These are phyloP conservation scores for Aquilaria malaccensis DNA, from an alignment of 345 rosid species.

Conservation along the genomic window DNA sequence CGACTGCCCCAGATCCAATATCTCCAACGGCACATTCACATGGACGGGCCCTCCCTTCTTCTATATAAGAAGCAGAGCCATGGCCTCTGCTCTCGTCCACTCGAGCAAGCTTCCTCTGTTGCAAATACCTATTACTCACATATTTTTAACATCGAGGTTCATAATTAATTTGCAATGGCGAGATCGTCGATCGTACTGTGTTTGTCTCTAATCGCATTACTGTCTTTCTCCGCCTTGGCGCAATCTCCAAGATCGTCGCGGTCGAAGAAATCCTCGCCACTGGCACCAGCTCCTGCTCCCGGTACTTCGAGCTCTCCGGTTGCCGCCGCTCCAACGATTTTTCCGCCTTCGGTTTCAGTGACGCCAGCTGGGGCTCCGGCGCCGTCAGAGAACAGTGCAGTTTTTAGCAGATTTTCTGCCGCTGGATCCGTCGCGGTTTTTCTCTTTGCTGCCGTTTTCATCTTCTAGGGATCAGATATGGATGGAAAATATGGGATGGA, in stretches of 20 bases:
- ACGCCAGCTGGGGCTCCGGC: conserved; percentile 31
- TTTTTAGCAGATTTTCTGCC: conserved; percentile 16
- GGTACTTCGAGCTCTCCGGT: conserved; percentile 11
- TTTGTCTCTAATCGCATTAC: conserved; percentile 11
- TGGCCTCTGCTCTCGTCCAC: too few species aligned
- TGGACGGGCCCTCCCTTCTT: neutral
- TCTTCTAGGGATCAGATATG: too few species aligned
- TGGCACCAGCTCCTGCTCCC: conserved; percentile 24
- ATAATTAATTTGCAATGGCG: neutral
- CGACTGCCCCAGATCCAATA: too few species aligned
- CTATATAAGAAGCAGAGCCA: too few species aligned
- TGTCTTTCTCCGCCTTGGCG: conserved; percentile 14
- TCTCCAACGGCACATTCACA: neutral
- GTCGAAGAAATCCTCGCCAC: conserved; percentile 7
- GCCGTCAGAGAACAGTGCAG: conserved; percentile 22
- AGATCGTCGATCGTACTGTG: conserved; percentile 13
- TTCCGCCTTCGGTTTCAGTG: conserved; percentile 13
- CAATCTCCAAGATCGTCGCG: conserved; percentile 22
- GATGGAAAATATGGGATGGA: too few species aligned
- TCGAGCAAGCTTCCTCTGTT: too few species aligned
- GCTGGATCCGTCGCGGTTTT: conserved; percentile 17
- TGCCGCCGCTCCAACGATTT: conserved; percentile 13
- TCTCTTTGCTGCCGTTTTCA: too few species aligned
- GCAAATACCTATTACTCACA: conserved; percentile 14
- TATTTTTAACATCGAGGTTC: neutral